phyloP scores from a whole-genome alignment of 495 filamentous ascomycete species.

The Chaetomium fimeti region DNA sequence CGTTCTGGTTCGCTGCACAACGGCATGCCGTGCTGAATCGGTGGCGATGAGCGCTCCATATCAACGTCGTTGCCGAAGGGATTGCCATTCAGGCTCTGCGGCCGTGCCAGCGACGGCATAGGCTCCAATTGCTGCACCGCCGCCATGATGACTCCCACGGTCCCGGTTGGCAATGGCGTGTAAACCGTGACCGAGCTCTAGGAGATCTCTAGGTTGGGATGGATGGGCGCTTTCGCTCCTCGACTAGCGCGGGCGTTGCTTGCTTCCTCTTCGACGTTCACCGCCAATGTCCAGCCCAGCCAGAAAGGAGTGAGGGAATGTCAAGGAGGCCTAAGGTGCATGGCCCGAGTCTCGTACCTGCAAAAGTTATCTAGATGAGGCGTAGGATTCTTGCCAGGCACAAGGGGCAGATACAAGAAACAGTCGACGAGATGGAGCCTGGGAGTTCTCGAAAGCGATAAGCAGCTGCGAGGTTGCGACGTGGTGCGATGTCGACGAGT shows the following conservation, averaged over 20 bases:
- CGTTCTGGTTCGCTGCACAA: constrained; percentile 40
- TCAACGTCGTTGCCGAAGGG: constrained; percentile 28
- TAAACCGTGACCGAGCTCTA: not conserved
- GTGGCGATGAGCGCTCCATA: constrained; percentile 33
- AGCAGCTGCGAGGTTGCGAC: not conserved
- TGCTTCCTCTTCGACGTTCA: constrained; percentile 4
- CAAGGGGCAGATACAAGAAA: not conserved
- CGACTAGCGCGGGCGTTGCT: not conserved
- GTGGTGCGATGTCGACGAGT: not conserved
- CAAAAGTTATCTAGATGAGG: constrained; percentile 8
- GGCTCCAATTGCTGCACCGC: constrained; percentile 40
- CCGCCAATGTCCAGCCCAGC: constrained; percentile 21
- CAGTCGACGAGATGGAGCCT: not conserved
- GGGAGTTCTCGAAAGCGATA: not conserved
- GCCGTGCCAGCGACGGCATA: constrained; percentile 36
- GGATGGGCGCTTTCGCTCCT: not conserved
- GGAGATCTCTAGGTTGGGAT: not conserved
- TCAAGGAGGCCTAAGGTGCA: constrained; percentile 23
- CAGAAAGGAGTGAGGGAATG: constrained; percentile 14
- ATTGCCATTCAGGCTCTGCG: constrained; percentile 34
- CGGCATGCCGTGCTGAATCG: constrained; percentile 29
- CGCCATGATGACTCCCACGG: constrained; percentile 23
- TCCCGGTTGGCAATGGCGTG: not conserved
- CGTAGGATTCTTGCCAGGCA: not conserved
- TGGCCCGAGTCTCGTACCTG: constrained; percentile 22